These are phyloP conservation scores for Leptographium lundbergii DNA, from an alignment of 2,329 filamentous ascomycete species.

Conservation along the genomic window DNA sequence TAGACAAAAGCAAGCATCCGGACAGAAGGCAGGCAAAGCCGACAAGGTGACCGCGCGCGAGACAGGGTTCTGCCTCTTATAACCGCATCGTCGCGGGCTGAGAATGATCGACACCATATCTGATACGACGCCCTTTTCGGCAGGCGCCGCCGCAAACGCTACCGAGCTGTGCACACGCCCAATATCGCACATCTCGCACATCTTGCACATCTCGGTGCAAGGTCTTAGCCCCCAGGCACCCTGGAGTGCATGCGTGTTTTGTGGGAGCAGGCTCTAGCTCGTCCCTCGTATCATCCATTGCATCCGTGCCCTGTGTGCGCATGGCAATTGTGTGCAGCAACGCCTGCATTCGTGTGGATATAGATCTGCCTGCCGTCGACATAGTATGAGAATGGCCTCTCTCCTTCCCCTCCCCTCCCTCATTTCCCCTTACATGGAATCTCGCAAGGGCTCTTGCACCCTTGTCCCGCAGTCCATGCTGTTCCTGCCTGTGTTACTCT, in stretches of 20 bases:
- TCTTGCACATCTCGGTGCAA: too few species aligned
- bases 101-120: background rate
- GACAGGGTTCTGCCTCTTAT: background rate
- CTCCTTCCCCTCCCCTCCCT: background rate
- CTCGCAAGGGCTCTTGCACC: background rate
- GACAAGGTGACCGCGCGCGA: background rate
- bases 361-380: background rate
- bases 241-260: background rate
- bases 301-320: background rate
- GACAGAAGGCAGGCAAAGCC: background rate
- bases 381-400: too few species aligned
- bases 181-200: too few species aligned
- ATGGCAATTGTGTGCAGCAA: background rate
- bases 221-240: too few species aligned
- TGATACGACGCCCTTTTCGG: background rate
- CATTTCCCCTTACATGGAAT: background rate
- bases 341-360: constrained; percentile 1
- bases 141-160: background rate
- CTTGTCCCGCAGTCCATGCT: background rate
- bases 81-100: background rate
- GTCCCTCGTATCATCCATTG: background rate
- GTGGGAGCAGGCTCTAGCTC: background rate
- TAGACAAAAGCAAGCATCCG: background rate
- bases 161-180: too few species aligned
- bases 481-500: background rate